Conservation (phyloP, 148 eudicot genomes). For the Chenopodium formosanum region DNA sequence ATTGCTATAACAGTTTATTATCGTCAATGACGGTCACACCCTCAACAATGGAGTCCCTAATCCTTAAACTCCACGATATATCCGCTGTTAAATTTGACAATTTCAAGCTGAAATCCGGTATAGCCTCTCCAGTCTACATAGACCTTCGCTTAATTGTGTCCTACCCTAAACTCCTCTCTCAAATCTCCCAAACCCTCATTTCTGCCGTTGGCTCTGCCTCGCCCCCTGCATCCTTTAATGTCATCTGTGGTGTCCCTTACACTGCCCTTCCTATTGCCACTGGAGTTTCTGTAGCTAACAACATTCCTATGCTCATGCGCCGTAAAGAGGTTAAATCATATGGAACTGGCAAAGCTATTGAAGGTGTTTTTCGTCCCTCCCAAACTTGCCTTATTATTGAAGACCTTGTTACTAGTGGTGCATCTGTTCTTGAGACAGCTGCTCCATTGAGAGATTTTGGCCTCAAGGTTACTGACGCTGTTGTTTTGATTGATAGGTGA, state of each 20-base stretch:
- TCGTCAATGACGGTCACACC: neutral
- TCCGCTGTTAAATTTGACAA: constrained; percentile 87
- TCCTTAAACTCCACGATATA: constrained; percentile 68
- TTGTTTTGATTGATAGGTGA: constrained; percentile 69
- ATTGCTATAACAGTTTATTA: neutral
- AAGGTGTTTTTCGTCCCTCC: constrained; percentile 44
- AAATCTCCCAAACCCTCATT: constrained; percentile 63
- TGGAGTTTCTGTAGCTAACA: constrained; percentile 47
- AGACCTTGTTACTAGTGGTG: constrained; percentile 86
- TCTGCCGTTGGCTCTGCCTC: constrained; percentile 35
- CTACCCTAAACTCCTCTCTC: constrained; percentile 65
- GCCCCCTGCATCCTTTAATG: constrained; percentile 39
- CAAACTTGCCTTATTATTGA: constrained; percentile 62
- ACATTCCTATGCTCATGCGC: constrained; percentile 78
- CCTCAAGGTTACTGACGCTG: constrained; percentile 66
- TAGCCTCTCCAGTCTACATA: constrained; percentile 78
- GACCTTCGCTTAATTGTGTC: constrained; percentile 90
- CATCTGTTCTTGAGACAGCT: constrained; percentile 81
- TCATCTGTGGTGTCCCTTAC: constrained; percentile 89
- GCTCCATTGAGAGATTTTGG: constrained; percentile 67
- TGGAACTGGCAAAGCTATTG: constrained; percentile 77
- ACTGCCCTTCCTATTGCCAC: constrained; percentile 92
- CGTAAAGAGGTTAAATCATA: constrained; percentile 75
- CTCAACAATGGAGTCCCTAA: constrained; percentile 63
- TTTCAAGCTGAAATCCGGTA: constrained; percentile 85